phyloP scores from a whole-genome alignment of 1,284 basidiomycete genomes.

The Caloboletus firmus region DNA sequence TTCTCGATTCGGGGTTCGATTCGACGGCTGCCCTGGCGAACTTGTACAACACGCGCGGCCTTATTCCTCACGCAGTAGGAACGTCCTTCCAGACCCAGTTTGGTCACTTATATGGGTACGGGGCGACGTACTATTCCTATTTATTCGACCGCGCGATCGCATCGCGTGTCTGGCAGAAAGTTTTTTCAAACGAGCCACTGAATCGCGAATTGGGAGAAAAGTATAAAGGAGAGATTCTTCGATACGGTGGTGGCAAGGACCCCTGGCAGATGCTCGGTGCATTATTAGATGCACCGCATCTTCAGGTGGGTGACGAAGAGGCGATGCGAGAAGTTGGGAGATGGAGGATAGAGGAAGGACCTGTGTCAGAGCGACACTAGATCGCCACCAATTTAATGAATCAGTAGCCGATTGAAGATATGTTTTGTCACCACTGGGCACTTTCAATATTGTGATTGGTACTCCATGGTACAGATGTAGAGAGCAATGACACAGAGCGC shows the following conservation, averaged over 20 bases:
- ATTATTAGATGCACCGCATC: slow-evolving; percentile 62
- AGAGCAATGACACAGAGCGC: not conserved
- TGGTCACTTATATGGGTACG: slow-evolving; percentile 94
- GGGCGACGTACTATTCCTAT: slow-evolving; percentile 97
- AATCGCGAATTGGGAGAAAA: slow-evolving; percentile 69
- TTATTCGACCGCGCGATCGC: slow-evolving; percentile 96
- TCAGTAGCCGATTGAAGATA: not conserved
- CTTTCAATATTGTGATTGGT: not conserved
- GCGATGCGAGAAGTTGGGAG: slow-evolving; percentile 89
- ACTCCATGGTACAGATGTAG: not conserved
- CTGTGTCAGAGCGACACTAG: slow-evolving; percentile 51
- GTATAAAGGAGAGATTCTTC: slow-evolving; percentile 76
- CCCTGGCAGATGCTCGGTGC: slow-evolving; percentile 92
- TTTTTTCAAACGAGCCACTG: slow-evolving; percentile 71
- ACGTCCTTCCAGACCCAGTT: slow-evolving; percentile 96
- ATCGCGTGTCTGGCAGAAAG: slow-evolving; percentile 78
- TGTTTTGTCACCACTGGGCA: not conserved
- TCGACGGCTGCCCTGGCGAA: slow-evolving; percentile 67
- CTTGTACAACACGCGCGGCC: slow-evolving; percentile 68
- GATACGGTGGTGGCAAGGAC: slow-evolving; percentile 86
- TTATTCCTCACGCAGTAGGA: slow-evolving; percentile 78
- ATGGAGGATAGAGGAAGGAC: slow-evolving; percentile 80
- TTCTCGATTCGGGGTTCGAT: slow-evolving; percentile 59
- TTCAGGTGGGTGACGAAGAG: slow-evolving; percentile 68
- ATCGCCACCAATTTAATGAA: not conserved